Percentiles rank a stretch among this genome's conserved stretches.
Evolutionary conservation across 2,329 filamentous ascomycete genomes (phyloP).

Genomic region (Chaetomium globosum): DNA sequence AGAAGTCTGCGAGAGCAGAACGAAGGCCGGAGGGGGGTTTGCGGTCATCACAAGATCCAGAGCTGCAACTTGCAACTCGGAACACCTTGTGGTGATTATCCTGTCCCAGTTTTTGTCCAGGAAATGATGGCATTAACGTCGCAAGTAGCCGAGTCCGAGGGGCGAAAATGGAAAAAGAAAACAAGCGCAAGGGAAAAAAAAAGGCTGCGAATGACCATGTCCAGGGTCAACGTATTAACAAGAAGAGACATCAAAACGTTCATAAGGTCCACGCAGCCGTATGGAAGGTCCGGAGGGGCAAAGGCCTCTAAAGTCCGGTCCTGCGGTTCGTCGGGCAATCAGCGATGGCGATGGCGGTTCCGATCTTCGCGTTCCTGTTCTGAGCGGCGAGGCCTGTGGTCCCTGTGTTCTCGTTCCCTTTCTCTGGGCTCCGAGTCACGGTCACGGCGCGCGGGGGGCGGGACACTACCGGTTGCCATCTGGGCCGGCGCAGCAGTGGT

Average conservation of each 20-base stretch:
- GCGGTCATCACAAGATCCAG: constrained; percentile 29
- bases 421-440: constrained; percentile 46
- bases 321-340: constrained; percentile 14
- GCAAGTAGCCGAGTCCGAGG: constrained; percentile 30
- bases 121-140: constrained; percentile 31
- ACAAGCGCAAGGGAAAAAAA: constrained; percentile 16
- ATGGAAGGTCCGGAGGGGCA: constrained; percentile 17
- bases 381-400: constrained; percentile 33
- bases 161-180: constrained; percentile 14
- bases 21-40: constrained; percentile 15
- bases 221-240: constrained; percentile 32
- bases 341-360: constrained; percentile 34
- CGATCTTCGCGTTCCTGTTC: constrained; percentile 36
- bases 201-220: constrained; percentile 24
- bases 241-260: constrained; percentile 29
- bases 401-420: constrained; percentile 44
- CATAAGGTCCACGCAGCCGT: constrained; percentile 24
- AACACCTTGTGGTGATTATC: constrained; percentile 29
- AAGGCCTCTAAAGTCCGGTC: constrained; percentile 22
- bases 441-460: constrained; percentile 42
- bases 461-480: constrained; percentile 43
- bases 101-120: constrained; percentile 32
- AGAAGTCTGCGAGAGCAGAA: background rate
- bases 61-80: constrained; percentile 38
- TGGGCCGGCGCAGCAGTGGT: constrained; percentile 41